Percentiles rank a stretch among this genome's conserved stretches.
Evolutionary conservation across 169 alveolate species (phyloP).

Genomic region (Eimeria necatrix): DNA sequence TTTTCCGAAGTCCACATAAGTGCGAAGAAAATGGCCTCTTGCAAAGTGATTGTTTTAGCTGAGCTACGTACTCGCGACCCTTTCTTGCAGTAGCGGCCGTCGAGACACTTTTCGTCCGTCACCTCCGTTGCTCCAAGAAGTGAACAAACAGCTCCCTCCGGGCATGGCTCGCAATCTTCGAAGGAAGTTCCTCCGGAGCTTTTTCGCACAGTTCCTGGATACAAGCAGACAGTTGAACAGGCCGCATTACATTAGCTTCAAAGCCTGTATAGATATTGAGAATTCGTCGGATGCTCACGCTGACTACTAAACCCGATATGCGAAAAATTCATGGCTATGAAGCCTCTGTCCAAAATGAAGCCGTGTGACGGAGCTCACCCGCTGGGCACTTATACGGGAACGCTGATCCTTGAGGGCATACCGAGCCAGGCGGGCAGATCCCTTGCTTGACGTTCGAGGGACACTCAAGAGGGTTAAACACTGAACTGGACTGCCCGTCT

Average conservation of each 20-base stretch:
- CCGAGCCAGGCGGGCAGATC: slow-evolving; percentile 42
- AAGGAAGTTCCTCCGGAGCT: background rate
- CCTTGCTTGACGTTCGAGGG: slow-evolving; percentile 62
- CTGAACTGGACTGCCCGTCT: background rate
- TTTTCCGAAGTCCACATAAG: too few species aligned
- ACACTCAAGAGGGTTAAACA: background rate
- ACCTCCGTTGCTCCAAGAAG: slow-evolving; percentile 57
- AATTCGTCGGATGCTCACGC: too few species aligned
- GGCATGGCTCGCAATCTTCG: slow-evolving; percentile 51
- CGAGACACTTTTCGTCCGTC: slow-evolving; percentile 6
- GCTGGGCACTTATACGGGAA: slow-evolving; percentile 69
- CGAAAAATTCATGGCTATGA: too few species aligned
- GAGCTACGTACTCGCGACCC: slow-evolving; percentile 55
- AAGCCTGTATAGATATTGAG: too few species aligned
- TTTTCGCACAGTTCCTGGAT: slow-evolving; percentile 23
- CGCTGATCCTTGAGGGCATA: slow-evolving; percentile 62
- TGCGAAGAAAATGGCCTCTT: background rate
- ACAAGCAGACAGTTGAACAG: background rate
- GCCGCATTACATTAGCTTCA: background rate
- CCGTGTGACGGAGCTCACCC: background rate
- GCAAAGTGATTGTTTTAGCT: background rate
- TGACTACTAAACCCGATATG: too few species aligned
- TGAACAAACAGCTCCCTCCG: slow-evolving; percentile 28
- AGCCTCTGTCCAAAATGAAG: too few species aligned
- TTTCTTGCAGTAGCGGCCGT: slow-evolving; percentile 66